A percentile compares a stretch with the other conserved stretches of the same genome.
These are phyloP conservation scores for Aspergillus awamori DNA, from an alignment of 2,329 filamentous ascomycete genomes.

Conservation along the genomic window DNA sequence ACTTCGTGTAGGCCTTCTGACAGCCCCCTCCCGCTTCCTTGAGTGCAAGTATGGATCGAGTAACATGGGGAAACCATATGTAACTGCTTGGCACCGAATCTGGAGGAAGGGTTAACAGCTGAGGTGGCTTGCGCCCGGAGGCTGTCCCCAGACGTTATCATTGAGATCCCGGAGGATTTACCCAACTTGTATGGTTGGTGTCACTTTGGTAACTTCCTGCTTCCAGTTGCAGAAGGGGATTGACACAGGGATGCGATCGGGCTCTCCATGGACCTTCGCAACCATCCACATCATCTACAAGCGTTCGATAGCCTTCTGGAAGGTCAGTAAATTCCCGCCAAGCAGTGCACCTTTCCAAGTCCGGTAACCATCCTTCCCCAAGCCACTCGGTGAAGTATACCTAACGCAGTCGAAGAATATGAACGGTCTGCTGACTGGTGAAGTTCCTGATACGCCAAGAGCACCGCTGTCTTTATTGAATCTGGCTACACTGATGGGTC, in stretches of 20 bases:
- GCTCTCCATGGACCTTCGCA: neutral
- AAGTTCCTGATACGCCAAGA: neutral
- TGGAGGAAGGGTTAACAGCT: neutral
- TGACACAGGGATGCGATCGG: constrained; percentile 5
- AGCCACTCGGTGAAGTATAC: neutral
- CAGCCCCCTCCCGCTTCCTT: neutral
- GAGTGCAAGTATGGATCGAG: neutral
- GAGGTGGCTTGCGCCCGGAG: neutral
- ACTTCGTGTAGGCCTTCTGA: neutral
- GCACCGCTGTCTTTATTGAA: neutral
- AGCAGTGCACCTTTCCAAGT: constrained; percentile 15
- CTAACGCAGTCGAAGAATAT: neutral
- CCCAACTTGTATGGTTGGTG: neutral
- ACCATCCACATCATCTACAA: neutral
- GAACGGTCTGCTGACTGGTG: constrained; percentile 16
- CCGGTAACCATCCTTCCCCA: constrained; percentile 4
- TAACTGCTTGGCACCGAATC: neutral
- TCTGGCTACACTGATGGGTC: neutral
- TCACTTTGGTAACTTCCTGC: constrained; percentile 1
- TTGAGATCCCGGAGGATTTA: neutral
- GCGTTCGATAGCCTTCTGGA: constrained; percentile 23
- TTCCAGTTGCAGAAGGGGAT: constrained; percentile 1
- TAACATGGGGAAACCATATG: neutral
- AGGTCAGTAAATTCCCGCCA: constrained; percentile 12
- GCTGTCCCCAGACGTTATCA: neutral